Percentiles rank a stretch among this genome's conserved stretches.
Evolutionary conservation across 73 alveolate genomes (phyloP).

Genomic region (Uronychia binucleata): DNA sequence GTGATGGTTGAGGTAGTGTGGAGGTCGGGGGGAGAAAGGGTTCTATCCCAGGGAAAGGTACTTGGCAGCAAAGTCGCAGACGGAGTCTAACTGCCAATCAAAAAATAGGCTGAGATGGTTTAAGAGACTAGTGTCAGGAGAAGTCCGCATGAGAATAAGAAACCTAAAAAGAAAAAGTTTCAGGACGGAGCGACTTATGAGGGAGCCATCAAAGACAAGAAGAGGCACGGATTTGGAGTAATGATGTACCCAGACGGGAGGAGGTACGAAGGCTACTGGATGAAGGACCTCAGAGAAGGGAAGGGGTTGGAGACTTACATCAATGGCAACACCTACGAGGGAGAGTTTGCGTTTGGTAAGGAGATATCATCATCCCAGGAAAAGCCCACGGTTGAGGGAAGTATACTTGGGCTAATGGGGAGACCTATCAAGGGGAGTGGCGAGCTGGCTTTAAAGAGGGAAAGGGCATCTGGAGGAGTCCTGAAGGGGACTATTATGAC

Average conservation of each 20-base stretch:
- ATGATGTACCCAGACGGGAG: constrained; percentile 20
- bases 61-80: too few relatives aligned
- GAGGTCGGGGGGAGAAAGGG: too few relatives aligned
- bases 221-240: constrained; percentile 36
- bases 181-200: constrained; percentile 37
- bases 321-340: constrained; percentile 32
- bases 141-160: too few relatives aligned
- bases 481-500: constrained; percentile 74
- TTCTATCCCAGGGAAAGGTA: too few relatives aligned
- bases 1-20: too few relatives aligned
- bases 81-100: too few relatives aligned
- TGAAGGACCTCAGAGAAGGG: constrained; percentile 37
- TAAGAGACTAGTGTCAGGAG: too few relatives aligned
- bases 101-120: too few relatives aligned
- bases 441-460: constrained; percentile 27
- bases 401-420: too few relatives aligned
- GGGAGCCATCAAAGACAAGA: constrained; percentile 27
- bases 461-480: constrained; percentile 27
- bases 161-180: too few relatives aligned
- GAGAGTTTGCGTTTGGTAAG: constrained; percentile 31
- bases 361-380: constrained; percentile 22
- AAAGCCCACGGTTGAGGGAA: constrained; percentile 27
- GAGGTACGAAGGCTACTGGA: constrained; percentile 44
- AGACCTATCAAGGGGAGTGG: too few relatives aligned
- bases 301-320: constrained; percentile 24